Percentiles rank a stretch among this genome's conserved stretches.
phyloP scores from a whole-genome alignment of 2,329 filamentous ascomycete species.

The Gnomoniopsis smithogilvyi region DNA sequence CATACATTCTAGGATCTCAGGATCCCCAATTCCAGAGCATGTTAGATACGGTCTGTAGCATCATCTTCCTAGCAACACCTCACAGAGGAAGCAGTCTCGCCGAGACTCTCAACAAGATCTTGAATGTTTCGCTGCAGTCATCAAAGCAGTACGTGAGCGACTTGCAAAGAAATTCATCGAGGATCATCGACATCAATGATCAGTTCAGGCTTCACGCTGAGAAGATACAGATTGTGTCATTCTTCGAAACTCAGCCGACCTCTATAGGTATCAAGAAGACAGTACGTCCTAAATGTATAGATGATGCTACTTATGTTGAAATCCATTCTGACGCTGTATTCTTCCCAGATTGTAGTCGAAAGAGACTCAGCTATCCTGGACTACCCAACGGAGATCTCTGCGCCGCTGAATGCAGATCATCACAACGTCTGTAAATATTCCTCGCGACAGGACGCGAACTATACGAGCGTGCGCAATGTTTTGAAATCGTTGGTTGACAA shows the following conservation, averaged over 20 bases:
- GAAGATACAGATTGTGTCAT: not conserved
- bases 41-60: constrained; percentile 18
- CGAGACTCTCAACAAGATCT: constrained; percentile 21
- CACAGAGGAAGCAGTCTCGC: constrained; percentile 25
- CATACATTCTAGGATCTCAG: constrained; percentile 20
- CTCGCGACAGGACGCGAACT: not conserved
- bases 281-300: not conserved
- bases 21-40: constrained; percentile 23
- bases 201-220: not conserved
- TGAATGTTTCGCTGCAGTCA: not conserved
- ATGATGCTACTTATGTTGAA: not conserved
- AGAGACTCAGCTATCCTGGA: not conserved
- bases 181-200: not conserved
- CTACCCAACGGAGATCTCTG: not conserved
- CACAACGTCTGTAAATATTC: not conserved
- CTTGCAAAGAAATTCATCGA: not conserved
- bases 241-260: not conserved
- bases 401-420: not conserved
- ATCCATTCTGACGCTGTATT: not conserved
- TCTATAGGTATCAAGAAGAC: not conserved
- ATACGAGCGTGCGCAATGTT: not conserved
- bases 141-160: not conserved
- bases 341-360: not conserved
- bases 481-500: not conserved
- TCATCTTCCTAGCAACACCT: constrained; percentile 26